Base-by-base conservation (phyloP, 2,329 filamentous ascomycete genomes). In the Fusarium sp. region DNA sequence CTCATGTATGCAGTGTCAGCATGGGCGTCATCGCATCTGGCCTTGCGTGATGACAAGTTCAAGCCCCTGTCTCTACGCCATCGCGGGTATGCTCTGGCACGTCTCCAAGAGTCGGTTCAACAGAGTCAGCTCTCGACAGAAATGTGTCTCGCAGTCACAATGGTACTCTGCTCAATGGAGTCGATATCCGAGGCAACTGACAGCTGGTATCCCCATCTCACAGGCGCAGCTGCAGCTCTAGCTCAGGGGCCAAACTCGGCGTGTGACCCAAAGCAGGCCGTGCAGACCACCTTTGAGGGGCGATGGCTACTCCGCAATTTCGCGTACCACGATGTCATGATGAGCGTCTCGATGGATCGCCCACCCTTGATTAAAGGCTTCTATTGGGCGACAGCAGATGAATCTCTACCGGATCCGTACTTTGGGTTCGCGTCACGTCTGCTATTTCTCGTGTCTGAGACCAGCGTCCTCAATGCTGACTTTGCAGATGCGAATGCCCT, bases 91-190 rank as follows among this genome's bases (percentile, higher is more conserved):
- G 72, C 73, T 2, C 48, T 76, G n/a, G 23, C 58, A 16, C 63
- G 58, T 11, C 62, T 76, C 4, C 68, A 70, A 20, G 20, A 59
- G 6, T 64, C 71, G 1, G 67, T 77, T 52, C 27, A 63, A 27
- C 62, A 70, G 34, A 66, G 50, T 57, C 63, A 65, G 6, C 63
- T 70, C 18, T 72, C 72, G 0, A 56, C 64, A 20, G 76, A 77
- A 23, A 75, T 72, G 68, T 76, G 64, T 18, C 72, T 77, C 6
- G 76, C 72, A 6, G 64, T 77, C 9, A 68, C 73, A 2, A 72
- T 77, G 75, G 75, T 75, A 8, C 64, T 76, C 32, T 78, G 76
- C 45, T 77, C 75, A 5, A 75, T 78, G 70, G 76, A 78, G 25
- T 73, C 67, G 3, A 76, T 77, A 39, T 66, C 75, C 7, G 72